phyloP scores from a whole-genome alignment of 148 eudicot genomes.

The Amaranthus palmeri region DNA sequence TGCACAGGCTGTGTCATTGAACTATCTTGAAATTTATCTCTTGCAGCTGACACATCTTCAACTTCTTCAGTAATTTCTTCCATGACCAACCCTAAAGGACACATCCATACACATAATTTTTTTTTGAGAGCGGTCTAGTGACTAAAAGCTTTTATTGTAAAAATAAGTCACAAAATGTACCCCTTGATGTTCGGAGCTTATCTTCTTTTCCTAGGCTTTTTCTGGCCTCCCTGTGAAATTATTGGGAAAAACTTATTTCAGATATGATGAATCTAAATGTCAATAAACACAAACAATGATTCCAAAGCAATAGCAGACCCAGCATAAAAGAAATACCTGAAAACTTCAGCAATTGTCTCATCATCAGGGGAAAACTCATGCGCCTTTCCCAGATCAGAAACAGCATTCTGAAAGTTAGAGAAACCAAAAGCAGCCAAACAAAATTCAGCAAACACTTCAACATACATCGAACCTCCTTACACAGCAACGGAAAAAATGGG shows the following conservation, averaged over 20 bases:
- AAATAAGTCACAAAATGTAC: constrained; percentile 25
- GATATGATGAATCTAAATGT: neutral
- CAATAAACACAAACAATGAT: neutral
- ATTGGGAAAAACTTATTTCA: constrained; percentile 6
- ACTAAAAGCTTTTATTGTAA: neutral
- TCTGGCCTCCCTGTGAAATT: constrained; percentile 47
- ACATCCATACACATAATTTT: constrained; percentile 8
- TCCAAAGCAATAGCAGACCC: neutral
- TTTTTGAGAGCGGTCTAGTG: constrained; percentile 4
- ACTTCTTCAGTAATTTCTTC: constrained; percentile 87
- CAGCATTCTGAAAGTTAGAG: constrained; percentile 54
- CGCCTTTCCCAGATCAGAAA: constrained; percentile 71
- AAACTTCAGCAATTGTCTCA: constrained; percentile 83
- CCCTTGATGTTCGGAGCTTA: constrained; percentile 41
- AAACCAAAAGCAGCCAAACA: neutral
- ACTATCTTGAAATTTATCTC: constrained; percentile 25
- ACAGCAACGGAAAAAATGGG: neutral
- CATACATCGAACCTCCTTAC: neutral
- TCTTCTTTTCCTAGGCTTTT: constrained; percentile 47
- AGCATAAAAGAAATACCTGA: constrained; percentile 42
- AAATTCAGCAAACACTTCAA: constrained; percentile 16
- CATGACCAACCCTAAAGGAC: constrained; percentile 58
- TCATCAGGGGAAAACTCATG: constrained; percentile 84
- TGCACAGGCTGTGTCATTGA: constrained; percentile 33
- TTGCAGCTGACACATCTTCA: constrained; percentile 32